Evolutionary conservation across 257 asterid species (phyloP).

Genomic region (Solanum chiquidenum): DNA sequence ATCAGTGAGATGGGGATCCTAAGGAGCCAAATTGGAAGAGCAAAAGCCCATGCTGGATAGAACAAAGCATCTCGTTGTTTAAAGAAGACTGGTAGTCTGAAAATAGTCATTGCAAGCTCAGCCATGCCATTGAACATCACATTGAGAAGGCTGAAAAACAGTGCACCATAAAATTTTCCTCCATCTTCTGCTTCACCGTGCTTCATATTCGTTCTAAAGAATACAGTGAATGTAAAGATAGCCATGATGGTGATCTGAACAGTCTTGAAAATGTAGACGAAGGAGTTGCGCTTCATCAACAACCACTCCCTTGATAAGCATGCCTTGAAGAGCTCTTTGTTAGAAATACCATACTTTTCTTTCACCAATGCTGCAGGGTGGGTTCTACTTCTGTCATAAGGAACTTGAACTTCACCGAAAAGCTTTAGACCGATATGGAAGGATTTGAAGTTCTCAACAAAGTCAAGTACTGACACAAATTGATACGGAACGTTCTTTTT

Average conservation of each 20-base stretch:
- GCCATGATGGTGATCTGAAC: slow-evolving; percentile 64
- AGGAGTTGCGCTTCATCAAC: slow-evolving; percentile 50
- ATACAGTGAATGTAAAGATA: slow-evolving; percentile 53
- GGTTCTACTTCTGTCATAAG: slow-evolving; percentile 40
- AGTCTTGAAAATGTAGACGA: slow-evolving; percentile 58
- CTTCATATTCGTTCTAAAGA: slow-evolving; percentile 58
- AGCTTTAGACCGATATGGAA: slow-evolving; percentile 39
- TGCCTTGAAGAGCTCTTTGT: slow-evolving; percentile 51
- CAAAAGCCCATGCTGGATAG: slow-evolving; percentile 71
- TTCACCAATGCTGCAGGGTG: slow-evolving; percentile 65
- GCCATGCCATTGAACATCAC: slow-evolving; percentile 74
- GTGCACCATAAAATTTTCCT: slow-evolving; percentile 50
- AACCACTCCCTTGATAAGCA: slow-evolving; percentile 59
- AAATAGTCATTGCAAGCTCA: slow-evolving; percentile 59
- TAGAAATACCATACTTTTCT: slow-evolving; percentile 53
- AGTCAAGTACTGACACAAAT: slow-evolving; percentile 36
- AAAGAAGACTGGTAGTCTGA: slow-evolving; percentile 60
- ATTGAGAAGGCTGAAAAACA: slow-evolving; percentile 56
- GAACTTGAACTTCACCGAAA: slow-evolving; percentile 25
- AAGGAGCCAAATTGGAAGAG: slow-evolving; percentile 64
- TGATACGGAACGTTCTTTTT: slow-evolving; percentile 26
- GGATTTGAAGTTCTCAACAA: slow-evolving; percentile 31
- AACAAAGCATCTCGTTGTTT: slow-evolving; percentile 56
- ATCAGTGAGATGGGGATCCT: slow-evolving; percentile 48
- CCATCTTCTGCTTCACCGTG: slow-evolving; percentile 50